phyloP scores from a whole-genome alignment of 169 alveolate genomes.

The Cryptosporidium sp. region DNA sequence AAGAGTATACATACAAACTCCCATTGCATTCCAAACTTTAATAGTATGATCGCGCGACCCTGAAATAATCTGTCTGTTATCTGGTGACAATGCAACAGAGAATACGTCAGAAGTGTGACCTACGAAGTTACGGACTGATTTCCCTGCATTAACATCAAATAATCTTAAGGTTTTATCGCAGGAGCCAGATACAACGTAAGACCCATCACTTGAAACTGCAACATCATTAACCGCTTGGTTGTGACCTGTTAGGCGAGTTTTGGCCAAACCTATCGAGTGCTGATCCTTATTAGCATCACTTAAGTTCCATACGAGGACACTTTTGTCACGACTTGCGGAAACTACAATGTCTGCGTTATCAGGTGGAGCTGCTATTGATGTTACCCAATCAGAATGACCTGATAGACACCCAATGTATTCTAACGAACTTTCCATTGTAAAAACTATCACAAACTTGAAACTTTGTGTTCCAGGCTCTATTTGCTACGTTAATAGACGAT shows the following conservation, averaged over 20 bases:
- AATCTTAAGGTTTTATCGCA: slow-evolving; percentile 93
- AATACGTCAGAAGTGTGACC: slow-evolving; percentile 94
- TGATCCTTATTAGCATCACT: slow-evolving; percentile 84
- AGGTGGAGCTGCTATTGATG: slow-evolving; percentile 93
- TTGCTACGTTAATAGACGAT: neutral
- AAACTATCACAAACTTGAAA: slow-evolving; percentile 4
- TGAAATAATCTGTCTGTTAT: slow-evolving; percentile 98
- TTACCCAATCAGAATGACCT: slow-evolving; percentile 95
- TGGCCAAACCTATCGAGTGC: slow-evolving; percentile 85
- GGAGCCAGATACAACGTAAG: slow-evolving; percentile 94
- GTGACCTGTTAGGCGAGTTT: slow-evolving; percentile 90
- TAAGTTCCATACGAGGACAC: slow-evolving; percentile 86
- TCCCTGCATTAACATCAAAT: slow-evolving; percentile 93
- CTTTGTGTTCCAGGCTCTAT: slow-evolving; percentile 35
- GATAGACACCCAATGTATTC: slow-evolving; percentile 61
- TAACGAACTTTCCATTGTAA: slow-evolving; percentile 65
- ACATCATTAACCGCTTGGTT: slow-evolving; percentile 93
- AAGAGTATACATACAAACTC: slow-evolving; percentile 96
- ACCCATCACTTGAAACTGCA: slow-evolving; percentile 93
- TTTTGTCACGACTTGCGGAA: slow-evolving; percentile 92
- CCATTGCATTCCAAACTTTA: slow-evolving; percentile 97
- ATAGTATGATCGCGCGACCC: slow-evolving; percentile 97
- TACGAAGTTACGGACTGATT: slow-evolving; percentile 91
- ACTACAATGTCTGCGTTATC: slow-evolving; percentile 90
- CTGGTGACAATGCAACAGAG: slow-evolving; percentile 97